Evolutionary conservation across 139 green algal genomes (phyloP).

Genomic region (Ettlia oleoabundans): DNA sequence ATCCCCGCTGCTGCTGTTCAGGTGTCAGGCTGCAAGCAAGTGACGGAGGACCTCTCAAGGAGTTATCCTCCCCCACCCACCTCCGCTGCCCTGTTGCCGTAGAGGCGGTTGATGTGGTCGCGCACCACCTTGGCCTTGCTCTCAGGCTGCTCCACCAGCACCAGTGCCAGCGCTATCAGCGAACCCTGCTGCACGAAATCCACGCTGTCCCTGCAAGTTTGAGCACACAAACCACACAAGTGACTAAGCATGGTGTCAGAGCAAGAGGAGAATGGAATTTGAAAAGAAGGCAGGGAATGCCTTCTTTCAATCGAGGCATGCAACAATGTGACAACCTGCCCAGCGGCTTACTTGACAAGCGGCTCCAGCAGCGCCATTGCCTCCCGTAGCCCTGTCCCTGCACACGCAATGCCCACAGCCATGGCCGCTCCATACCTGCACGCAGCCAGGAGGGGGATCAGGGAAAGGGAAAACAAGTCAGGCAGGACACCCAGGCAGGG

Average conservation of each 20-base stretch:
- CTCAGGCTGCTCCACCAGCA: conserved; percentile 91
- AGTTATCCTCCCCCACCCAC: conserved; percentile 44
- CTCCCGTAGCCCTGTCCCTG: conserved; percentile 80
- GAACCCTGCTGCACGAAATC: conserved; percentile 97
- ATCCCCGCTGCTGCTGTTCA: too few relatives aligned
- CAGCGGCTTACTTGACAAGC: conserved; percentile 59
- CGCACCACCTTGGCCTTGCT: conserved; percentile 55
- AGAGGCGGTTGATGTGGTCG: conserved; percentile 83
- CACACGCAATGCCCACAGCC: conserved; percentile 95
- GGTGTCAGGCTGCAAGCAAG: too few relatives aligned
- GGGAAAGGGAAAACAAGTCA: background rate
- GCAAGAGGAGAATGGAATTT: too few relatives aligned
- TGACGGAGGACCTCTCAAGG: too few relatives aligned
- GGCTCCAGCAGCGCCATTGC: conserved; percentile 89
- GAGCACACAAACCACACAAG: too few relatives aligned
- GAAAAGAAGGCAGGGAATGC: too few relatives aligned
- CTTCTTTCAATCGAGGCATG: background rate
- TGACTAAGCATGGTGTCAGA: too few relatives aligned
- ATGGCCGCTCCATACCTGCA: conserved; percentile 94
- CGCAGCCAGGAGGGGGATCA: background rate
- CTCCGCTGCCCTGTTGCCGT: conserved; percentile 95
- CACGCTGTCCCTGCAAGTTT: conserved; percentile 71
- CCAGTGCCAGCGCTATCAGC: conserved; percentile 91
- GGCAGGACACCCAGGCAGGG: background rate
- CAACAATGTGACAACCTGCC: background rate